Conservation (phyloP, 2,329 filamentous ascomycete species). For the Zasmidium angulare region DNA sequence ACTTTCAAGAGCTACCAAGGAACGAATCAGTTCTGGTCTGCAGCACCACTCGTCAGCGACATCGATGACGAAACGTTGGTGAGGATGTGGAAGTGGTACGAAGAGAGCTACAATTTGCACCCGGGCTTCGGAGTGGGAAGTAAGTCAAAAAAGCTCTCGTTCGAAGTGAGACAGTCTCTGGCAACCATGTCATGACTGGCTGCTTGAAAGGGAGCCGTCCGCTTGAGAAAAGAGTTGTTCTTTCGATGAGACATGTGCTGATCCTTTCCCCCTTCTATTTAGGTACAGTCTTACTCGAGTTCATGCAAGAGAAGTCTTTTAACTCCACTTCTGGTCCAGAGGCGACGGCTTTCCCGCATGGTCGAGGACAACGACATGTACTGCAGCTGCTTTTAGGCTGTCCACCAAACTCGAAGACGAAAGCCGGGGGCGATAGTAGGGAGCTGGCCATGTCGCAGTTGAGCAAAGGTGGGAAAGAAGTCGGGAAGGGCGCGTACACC, state of each 20-base stretch:
- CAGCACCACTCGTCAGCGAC: slow-evolving; percentile 26
- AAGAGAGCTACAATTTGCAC: slow-evolving; percentile 20
- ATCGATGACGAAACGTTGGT: slow-evolving; percentile 29
- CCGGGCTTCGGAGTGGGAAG: slow-evolving; percentile 23
- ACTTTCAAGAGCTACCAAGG: slow-evolving; percentile 24
- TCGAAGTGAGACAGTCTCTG: too few species aligned
- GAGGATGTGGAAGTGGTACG: slow-evolving; percentile 32
- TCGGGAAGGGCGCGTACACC: neutral
- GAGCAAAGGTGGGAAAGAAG: neutral
- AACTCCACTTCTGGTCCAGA: neutral
- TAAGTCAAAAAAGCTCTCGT: too few species aligned
- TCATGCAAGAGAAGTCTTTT: slow-evolving; percentile 25
- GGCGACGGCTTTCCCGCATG: neutral
- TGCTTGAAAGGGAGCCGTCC: too few species aligned
- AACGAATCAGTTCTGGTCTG: slow-evolving; percentile 26
- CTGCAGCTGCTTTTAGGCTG: neutral
- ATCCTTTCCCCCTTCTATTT: too few species aligned
- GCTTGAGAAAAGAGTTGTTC: too few species aligned
- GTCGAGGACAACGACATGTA: neutral
- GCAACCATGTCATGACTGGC: too few species aligned
- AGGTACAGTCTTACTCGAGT: slow-evolving; percentile 30
- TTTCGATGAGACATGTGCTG: too few species aligned
- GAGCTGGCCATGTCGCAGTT: neutral
- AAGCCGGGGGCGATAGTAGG: neutral
- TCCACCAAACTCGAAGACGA: neutral